Evolutionary conservation across 2,329 filamentous ascomycete genomes (phyloP).

Genomic region (Aspergillus fischeri): DNA sequence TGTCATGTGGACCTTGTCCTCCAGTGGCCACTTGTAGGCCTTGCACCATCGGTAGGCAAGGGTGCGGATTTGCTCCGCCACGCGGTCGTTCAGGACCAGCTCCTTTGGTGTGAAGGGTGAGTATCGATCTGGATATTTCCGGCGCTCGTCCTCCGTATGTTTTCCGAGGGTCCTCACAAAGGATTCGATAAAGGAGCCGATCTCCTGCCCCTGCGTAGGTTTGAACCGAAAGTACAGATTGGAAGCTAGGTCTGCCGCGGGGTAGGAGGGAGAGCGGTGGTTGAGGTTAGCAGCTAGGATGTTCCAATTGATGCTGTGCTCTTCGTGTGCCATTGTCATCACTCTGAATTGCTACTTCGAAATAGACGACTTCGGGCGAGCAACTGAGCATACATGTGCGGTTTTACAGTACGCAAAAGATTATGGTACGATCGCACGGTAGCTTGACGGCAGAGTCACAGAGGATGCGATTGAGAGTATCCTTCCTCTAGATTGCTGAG

Average conservation of each 20-base stretch:
- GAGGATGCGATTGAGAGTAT: too few species aligned
- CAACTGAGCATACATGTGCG: background rate
- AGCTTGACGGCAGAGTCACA: too few species aligned
- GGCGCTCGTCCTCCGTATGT: slow-evolving; percentile 8
- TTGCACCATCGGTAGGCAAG: slow-evolving; percentile 8
- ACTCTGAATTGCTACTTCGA: background rate
- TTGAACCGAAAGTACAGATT: slow-evolving; percentile 6
- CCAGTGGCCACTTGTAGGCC: background rate
- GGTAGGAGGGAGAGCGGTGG: background rate
- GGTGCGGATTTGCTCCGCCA: slow-evolving; percentile 3
- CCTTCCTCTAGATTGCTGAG: background rate
- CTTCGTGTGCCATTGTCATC: slow-evolving; percentile 11
- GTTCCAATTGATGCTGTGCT: slow-evolving; percentile 10
- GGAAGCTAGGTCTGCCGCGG: background rate
- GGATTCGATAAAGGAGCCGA: slow-evolving; percentile 7
- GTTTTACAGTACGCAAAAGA: background rate
- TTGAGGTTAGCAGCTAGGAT: slow-evolving; percentile 5
- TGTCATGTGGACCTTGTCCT: background rate
- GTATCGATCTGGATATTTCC: slow-evolving; percentile 6
- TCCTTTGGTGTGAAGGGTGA: slow-evolving; percentile 1
- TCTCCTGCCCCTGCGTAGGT: slow-evolving; percentile 6
- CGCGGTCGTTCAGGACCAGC: slow-evolving; percentile 4
- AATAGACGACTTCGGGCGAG: background rate
- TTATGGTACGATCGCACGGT: too few species aligned
- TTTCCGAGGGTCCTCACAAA: slow-evolving; percentile 6